Conservation (phyloP, 257 asterid genomes). For the Capsicum pubescens region DNA sequence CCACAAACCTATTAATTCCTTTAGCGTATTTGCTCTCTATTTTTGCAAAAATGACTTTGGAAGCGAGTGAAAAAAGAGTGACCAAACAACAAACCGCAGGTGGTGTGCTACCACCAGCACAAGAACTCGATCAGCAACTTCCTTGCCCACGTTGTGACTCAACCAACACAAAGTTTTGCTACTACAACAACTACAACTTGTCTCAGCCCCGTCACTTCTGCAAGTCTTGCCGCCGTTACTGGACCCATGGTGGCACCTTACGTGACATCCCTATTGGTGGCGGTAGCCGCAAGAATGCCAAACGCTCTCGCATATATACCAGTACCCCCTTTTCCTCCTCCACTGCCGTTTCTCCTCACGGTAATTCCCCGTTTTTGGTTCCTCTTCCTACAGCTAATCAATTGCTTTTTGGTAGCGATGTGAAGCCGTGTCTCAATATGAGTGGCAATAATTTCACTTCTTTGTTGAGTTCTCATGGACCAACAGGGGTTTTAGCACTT, state of each 20-base stretch:
- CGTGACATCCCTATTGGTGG: slow-evolving; percentile 6
- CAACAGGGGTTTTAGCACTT: background rate
- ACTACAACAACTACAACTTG: slow-evolving; percentile 13
- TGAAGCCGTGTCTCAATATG: background rate
- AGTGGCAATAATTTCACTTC: background rate
- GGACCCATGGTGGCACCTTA: background rate
- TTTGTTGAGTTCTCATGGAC: slow-evolving; percentile 1
- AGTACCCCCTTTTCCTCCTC: background rate
- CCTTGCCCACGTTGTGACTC: slow-evolving; percentile 2
- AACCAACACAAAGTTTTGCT: background rate
- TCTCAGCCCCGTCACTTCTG: slow-evolving; percentile 1
- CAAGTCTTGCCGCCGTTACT: slow-evolving; percentile 19
- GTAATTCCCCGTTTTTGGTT: background rate
- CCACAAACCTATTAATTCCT: background rate
- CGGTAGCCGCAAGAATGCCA: background rate
- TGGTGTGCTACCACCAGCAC: background rate
- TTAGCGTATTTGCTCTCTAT: no score
- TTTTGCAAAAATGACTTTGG: background rate
- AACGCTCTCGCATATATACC: background rate
- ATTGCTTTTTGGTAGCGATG: background rate
- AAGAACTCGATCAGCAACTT: background rate
- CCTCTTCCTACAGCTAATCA: slow-evolving; percentile 12
- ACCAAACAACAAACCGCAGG: background rate
- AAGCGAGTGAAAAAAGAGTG: background rate
- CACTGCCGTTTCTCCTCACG: background rate